Evolutionary conservation across 257 asterid genomes (phyloP).

Genomic region (Perilla frutescens): DNA sequence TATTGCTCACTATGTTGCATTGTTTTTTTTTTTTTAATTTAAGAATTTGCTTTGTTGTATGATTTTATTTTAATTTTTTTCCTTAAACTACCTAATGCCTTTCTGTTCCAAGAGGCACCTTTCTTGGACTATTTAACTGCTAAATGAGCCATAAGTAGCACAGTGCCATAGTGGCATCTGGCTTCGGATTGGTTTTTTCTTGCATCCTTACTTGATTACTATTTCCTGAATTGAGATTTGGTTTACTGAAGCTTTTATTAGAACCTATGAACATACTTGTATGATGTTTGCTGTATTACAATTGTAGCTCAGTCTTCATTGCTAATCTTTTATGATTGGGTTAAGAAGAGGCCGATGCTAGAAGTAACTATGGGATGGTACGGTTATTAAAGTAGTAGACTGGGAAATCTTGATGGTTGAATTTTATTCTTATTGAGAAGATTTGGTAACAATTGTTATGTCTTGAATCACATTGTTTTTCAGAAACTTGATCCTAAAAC

Average conservation of each 20-base stretch:
- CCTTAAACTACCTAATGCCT: slow-evolving; percentile 18
- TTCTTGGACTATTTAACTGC: slow-evolving; percentile 8
- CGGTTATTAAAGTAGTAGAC: not conserved
- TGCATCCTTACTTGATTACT: not conserved
- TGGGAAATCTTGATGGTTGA: not conserved
- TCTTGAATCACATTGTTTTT: not conserved
- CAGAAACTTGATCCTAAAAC: not conserved
- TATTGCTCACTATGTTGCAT: slow-evolving; percentile 25
- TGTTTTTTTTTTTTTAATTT: slow-evolving; percentile 12
- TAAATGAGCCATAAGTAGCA: slow-evolving; percentile 17
- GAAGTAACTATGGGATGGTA: slow-evolving; percentile 5
- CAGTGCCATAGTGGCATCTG: slow-evolving; percentile 8
- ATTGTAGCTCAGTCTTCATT: slow-evolving; percentile 7
- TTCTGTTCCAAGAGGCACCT: slow-evolving; percentile 11
- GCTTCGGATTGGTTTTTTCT: not conserved
- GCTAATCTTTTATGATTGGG: slow-evolving; percentile 20
- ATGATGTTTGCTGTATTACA: slow-evolving; percentile 1
- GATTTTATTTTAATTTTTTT: slow-evolving; percentile 4
- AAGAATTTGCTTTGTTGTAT: slow-evolving; percentile 24
- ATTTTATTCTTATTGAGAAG: not conserved
- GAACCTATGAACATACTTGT: slow-evolving; percentile 6
- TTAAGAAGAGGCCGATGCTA: slow-evolving; percentile 24
- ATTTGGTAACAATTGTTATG: not conserved
- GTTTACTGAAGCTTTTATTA: not conserved
- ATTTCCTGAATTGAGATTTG: slow-evolving; percentile 20